These are phyloP conservation scores for Ophiostoma angusticollis DNA, from an alignment of 2,329 filamentous ascomycete species.

Conservation along the genomic window DNA sequence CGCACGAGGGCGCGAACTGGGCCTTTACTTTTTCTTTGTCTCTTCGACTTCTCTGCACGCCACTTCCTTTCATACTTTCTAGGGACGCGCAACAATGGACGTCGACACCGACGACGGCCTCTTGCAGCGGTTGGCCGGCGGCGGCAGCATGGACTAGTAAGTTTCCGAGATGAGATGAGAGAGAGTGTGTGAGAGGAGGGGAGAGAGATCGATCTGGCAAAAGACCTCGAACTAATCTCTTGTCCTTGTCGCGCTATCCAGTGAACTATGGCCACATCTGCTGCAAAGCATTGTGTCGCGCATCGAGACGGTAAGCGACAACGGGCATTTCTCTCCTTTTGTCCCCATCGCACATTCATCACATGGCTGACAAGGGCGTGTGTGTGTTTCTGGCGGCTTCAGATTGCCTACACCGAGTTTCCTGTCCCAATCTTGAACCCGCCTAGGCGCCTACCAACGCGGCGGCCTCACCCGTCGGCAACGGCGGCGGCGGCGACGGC, in stretches of 20 bases:
- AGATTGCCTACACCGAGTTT: slow-evolving; percentile 70
- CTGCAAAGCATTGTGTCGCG: slow-evolving; percentile 52
- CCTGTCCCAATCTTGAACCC: slow-evolving; percentile 50
- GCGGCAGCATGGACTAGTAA: slow-evolving; percentile 43
- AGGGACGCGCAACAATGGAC: slow-evolving; percentile 39
- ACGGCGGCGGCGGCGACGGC: slow-evolving; percentile 23
- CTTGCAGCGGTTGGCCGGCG: slow-evolving; percentile 35
- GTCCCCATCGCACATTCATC: neutral
- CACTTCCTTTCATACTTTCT: neutral
- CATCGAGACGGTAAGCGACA: slow-evolving; percentile 45
- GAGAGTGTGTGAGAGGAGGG: slow-evolving; percentile 14
- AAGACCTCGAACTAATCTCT: no score
- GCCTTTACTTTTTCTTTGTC: no score
- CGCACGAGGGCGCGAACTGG: no score
- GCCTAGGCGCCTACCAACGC: slow-evolving; percentile 28
- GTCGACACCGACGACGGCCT: slow-evolving; percentile 40
- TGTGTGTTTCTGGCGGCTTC: neutral
- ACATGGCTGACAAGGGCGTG: neutral
- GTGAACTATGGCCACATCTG: slow-evolving; percentile 56
- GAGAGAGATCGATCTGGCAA: neutral
- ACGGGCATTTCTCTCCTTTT: slow-evolving; percentile 10
- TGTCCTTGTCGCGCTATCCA: slow-evolving; percentile 23
- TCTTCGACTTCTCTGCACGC: neutral
- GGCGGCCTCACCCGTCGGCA: slow-evolving; percentile 32
- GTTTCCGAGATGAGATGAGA: slow-evolving; percentile 16